Evolutionary conservation across 2,329 filamentous ascomycete genomes (phyloP).

Genomic region (Sclerotinia nivalis): DNA sequence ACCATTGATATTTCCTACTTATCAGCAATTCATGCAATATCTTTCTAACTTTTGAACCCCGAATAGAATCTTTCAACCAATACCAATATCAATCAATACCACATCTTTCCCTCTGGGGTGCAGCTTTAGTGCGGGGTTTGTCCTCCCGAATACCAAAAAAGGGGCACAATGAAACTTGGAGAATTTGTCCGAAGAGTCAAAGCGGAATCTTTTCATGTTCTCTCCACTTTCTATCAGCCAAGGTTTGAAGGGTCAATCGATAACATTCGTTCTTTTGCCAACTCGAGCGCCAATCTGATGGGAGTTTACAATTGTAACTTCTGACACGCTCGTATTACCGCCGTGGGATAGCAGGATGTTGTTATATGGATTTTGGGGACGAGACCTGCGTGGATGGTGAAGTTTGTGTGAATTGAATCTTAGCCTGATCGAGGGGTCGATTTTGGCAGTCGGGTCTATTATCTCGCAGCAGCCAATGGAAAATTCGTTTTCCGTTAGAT

Average conservation of each 20-base stretch:
- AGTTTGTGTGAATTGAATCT: not conserved
- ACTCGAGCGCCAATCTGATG: not conserved
- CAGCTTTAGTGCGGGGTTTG: constrained; percentile 11
- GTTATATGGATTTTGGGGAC: too few species aligned
- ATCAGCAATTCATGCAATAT: not conserved
- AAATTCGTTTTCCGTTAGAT: not conserved
- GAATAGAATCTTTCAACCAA: not conserved
- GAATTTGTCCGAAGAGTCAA: constrained; percentile 11
- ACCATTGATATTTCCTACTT: not conserved
- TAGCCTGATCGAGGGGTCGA: not conserved
- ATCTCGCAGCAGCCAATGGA: not conserved
- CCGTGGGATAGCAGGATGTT: not conserved
- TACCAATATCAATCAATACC: not conserved
- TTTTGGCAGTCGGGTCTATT: constrained; percentile 1
- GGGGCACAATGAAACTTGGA: not conserved
- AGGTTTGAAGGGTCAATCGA: constrained; percentile 10
- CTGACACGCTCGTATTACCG: not conserved
- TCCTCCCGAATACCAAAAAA: not conserved
- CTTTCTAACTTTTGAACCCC: not conserved
- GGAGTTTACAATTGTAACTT: not conserved
- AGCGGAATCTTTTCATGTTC: not conserved
- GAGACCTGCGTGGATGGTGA: not conserved
- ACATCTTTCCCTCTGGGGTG: constrained; percentile 4
- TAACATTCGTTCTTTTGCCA: not conserved
- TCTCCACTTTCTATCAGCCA: constrained; percentile 4